These are phyloP conservation scores for Lolium rigidum DNA, from an alignment of 176 grass and related monocot species.

Conservation along the genomic window DNA sequence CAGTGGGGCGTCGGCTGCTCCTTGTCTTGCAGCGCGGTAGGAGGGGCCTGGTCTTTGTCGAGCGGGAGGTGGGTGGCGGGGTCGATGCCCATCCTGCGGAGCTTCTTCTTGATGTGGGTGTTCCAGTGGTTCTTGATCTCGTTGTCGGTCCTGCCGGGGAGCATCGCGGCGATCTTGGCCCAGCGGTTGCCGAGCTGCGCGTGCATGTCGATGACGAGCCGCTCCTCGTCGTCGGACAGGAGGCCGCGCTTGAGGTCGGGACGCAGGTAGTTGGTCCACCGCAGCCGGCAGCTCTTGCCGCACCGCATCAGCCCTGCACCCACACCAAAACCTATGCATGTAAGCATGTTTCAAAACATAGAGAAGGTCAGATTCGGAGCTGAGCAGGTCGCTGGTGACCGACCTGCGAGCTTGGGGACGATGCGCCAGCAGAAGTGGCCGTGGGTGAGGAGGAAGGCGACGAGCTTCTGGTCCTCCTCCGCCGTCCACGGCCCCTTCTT, in stretches of 20 bases:
- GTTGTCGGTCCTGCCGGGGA: constrained; percentile 91
- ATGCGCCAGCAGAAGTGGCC: constrained; percentile 90
- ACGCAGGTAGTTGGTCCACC: constrained; percentile 96
- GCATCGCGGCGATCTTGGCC: constrained; percentile 91
- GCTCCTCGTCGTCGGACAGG: constrained; percentile 76
- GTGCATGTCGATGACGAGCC: constrained; percentile 85
- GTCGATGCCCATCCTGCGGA: constrained; percentile 81
- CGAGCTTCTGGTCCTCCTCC: constrained; percentile 89
- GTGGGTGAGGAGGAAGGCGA: constrained; percentile 80
- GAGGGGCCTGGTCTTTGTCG: neutral
- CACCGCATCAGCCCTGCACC: constrained; percentile 76
- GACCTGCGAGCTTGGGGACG: constrained; percentile 84
- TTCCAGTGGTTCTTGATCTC: constrained; percentile 99
- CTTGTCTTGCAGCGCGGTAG: neutral
- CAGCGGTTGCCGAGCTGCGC: constrained; percentile 90
- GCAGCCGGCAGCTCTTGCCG: constrained; percentile 92
- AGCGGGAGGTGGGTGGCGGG: constrained; percentile 67
- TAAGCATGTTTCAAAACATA: neutral
- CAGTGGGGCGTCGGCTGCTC: neutral
- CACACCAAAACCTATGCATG: neutral
- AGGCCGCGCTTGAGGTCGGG: constrained; percentile 90
- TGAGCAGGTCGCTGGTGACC: no score
- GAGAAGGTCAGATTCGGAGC: neutral
- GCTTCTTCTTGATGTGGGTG: constrained; percentile 97
- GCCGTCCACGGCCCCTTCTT: constrained; percentile 93